Conservation (phyloP, 2,329 filamentous ascomycete genomes). For the Clonostachys sp. region DNA sequence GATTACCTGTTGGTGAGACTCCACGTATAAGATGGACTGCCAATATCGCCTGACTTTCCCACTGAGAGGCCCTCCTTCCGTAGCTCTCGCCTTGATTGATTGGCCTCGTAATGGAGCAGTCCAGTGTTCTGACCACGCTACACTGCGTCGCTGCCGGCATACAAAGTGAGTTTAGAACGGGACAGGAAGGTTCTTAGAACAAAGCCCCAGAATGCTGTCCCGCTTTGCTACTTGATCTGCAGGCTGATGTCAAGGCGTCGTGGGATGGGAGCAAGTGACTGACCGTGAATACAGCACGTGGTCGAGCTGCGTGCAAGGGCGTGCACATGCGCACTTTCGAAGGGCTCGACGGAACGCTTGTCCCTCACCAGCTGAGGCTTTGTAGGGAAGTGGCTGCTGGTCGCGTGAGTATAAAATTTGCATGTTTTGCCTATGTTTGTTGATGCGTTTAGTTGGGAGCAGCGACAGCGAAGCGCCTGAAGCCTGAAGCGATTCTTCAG, state of each 20-base stretch:
- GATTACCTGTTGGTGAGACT: too few species aligned
- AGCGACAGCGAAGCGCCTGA: neutral
- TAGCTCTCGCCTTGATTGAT: too few species aligned
- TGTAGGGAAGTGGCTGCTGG: neutral
- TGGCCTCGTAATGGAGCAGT: too few species aligned
- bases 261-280: neutral
- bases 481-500: neutral
- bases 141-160: too few species aligned
- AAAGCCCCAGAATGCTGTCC: neutral
- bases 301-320: neutral
- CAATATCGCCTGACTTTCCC: too few species aligned
- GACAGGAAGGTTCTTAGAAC: neutral
- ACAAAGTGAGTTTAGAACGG: neutral
- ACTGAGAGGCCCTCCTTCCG: too few species aligned
- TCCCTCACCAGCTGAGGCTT: neutral
- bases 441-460: neutral
- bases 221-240: neutral
- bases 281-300: neutral
- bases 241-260: neutral
- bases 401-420: neutral
- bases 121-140: too few species aligned
- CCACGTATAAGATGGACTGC: too few species aligned
- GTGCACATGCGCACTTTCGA: neutral
- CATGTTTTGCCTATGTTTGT: too few species aligned
- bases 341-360: neutral